Base-by-base conservation (phyloP, 2,329 filamentous ascomycete genomes). In the Hysterium pulicare region DNA sequence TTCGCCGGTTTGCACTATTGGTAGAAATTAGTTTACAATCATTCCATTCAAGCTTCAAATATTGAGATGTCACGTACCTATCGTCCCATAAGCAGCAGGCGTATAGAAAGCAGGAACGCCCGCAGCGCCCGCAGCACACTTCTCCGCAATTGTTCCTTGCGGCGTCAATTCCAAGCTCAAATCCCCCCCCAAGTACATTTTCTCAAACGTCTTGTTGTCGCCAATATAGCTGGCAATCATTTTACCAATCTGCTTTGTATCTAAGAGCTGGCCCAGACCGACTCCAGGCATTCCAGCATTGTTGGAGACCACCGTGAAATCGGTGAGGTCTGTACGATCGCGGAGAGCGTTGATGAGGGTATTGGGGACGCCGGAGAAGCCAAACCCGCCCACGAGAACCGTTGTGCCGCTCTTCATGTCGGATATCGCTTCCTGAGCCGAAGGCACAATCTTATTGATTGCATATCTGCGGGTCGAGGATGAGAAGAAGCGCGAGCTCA, bases 61-160 rank as follows among this genome's bases (percentile, higher is more conserved):
- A 6, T 7, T 20, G 13, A 22, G 11, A n/a, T 7, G 24, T 10
- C 5, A 48, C 55, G 22, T 54, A 64, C 62, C 62, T 6, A 85
- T 74, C 0, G 83, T 87, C 43, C 82, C 82, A 41, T 70, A 66
- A 69, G 59, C 87, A 0, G 87, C 88, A 0, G 86, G 83, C 0
- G 87, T 90, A 58, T 83, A 93, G 61, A 93, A 90, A 0, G 86
- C 86, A 1, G 86, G 86, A 38, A 90, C 88, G 7, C 86, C 86
- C 19, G 84, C 83, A 3, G 86, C 86, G 1, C 81, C 86, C 5
- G 84, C 84, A 32, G 85, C 74, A 54, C 87, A 78, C 50, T 85
- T 76, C 70, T 88, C 84, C 0, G 84, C 84, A 39, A 88, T 72
- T 0, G 84, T 86, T 4, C 86, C 86, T 55, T 90, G 86, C 0